A percentile compares a stretch with the other conserved stretches of the same genome.
phyloP scores from a whole-genome alignment of 129 eudicot species.

The Scalesia atractyloides region DNA sequence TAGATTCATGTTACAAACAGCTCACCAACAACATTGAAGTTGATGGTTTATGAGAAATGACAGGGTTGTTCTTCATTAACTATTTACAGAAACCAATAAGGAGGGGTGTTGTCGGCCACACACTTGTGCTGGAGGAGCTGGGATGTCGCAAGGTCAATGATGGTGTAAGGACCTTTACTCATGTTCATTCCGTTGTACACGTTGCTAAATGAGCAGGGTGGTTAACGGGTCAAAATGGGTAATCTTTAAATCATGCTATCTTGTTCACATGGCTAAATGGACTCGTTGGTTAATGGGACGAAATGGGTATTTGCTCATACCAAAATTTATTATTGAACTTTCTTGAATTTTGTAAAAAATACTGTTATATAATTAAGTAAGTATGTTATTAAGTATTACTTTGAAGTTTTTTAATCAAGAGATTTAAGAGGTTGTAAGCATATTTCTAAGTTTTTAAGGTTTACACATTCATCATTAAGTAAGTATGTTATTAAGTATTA shows the following conservation, averaged over 20 bases:
- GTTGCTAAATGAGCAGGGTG: neutral
- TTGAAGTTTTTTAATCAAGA: neutral
- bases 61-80: neutral
- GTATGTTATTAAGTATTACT: neutral
- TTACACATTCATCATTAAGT: neutral
- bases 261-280: too few species aligned
- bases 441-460: neutral
- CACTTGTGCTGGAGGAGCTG: constrained; percentile 80
- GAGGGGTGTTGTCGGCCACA: constrained; percentile 76
- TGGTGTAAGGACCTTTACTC: constrained; percentile 55
- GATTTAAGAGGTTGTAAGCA: too few species aligned
- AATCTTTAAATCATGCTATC: too few species aligned
- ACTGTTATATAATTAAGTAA: neutral
- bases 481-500: neutral
- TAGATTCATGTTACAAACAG: neutral
- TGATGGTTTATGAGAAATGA: neutral
- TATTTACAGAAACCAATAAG: constrained; percentile 82
- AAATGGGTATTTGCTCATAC: too few species aligned
- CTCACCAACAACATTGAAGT: neutral
- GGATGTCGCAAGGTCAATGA: constrained; percentile 71
- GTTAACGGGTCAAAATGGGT: neutral
- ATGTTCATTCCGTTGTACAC: neutral
- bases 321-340: too few species aligned
- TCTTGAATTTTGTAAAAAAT: too few species aligned
- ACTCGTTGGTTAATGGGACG: too few species aligned